Percentiles rank a stretch among this genome's conserved stretches.
phyloP scores from a whole-genome alignment of 2,329 filamentous ascomycete genomes.

The Colletotrichum salicis region DNA sequence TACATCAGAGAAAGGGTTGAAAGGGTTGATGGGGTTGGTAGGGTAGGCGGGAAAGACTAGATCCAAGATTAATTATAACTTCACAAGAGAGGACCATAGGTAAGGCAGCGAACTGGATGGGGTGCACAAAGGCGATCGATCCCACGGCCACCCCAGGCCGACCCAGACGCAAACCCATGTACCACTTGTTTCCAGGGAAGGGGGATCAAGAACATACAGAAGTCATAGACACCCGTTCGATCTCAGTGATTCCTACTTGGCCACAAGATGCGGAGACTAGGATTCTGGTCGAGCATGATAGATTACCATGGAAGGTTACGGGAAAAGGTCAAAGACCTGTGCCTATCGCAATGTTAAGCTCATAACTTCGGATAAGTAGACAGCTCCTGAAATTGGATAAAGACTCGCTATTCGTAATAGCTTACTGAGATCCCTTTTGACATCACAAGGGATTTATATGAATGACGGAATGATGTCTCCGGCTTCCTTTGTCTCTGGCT shows the following conservation, averaged over 20 bases:
- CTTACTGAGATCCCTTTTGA: background rate
- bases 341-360: background rate
- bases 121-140: fast-evolving
- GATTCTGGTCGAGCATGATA: background rate
- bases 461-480: slow-evolving; percentile 37
- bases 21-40: too few species aligned
- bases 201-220: fast-evolving
- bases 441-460: background rate
- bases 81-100: background rate
- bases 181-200: background rate
- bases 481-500: slow-evolving; percentile 21
- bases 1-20: background rate
- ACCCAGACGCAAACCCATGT: background rate
- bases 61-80: background rate
- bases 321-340: background rate
- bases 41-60: background rate
- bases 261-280: background rate
- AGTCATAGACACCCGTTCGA: background rate
- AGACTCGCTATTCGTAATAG: background rate
- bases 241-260: background rate
- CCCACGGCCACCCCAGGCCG: too few species aligned
- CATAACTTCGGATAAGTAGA: background rate
- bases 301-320: background rate
- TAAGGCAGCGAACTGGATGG: background rate
- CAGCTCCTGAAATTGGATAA: background rate